A percentile compares a stretch with the other conserved stretches of the same genome.
These are phyloP conservation scores for Pichia inconspicua DNA, from an alignment of 1,139 yeast species.

Conservation along the genomic window DNA sequence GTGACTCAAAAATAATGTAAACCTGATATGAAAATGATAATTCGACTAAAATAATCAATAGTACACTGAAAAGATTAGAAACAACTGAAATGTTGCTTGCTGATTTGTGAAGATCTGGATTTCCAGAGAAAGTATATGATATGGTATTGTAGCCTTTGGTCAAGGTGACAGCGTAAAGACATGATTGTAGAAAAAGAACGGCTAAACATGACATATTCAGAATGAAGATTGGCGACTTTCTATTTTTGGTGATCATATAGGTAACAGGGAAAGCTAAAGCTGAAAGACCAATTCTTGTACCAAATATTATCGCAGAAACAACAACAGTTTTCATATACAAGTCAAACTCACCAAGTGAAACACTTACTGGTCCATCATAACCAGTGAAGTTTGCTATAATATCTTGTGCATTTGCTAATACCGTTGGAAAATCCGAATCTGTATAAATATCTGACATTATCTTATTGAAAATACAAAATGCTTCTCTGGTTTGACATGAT, in stretches of 20 bases:
- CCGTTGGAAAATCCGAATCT: not conserved
- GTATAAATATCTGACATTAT: not conserved
- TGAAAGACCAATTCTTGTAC: conserved; percentile 39
- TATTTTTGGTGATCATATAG: conserved; percentile 37
- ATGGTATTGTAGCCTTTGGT: conserved; percentile 45
- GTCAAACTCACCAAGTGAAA: conserved; percentile 34
- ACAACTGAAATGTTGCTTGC: conserved; percentile 45
- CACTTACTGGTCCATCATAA: conserved; percentile 24
- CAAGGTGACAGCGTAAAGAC: conserved; percentile 47
- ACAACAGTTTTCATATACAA: conserved; percentile 25
- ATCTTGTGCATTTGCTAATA: conserved; percentile 16
- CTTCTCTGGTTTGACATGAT: too few relatives aligned
- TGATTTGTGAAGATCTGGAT: conserved; percentile 28
- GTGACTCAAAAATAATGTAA: conserved; percentile 53
- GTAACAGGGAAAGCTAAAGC: conserved; percentile 34
- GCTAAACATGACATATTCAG: conserved; percentile 56
- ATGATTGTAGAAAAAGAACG: conserved; percentile 49
- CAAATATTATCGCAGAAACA: conserved; percentile 34
- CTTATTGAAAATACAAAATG: too few relatives aligned
- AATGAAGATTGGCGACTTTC: conserved; percentile 59
- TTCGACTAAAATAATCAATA: conserved; percentile 55
- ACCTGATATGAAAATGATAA: conserved; percentile 64
- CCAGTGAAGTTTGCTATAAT: conserved; percentile 29
- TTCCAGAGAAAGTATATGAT: conserved; percentile 46
- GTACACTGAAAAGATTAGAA: conserved; percentile 49